Evolutionary conservation across 805 yeast species (phyloP).

Genomic region (Myxozyma monticola): DNA sequence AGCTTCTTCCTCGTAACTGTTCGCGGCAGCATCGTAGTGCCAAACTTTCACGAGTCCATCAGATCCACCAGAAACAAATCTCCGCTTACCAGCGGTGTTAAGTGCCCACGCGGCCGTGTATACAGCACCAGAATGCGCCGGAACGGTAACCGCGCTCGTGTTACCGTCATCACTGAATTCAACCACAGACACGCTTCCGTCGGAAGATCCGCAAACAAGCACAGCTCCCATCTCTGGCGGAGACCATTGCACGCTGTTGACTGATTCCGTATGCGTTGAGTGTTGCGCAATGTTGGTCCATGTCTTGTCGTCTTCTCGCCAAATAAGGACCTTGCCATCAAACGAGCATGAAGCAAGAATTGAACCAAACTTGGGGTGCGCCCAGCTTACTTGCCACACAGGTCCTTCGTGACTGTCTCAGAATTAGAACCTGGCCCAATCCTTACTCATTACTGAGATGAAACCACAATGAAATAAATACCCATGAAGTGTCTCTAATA

Average conservation of each 20-base stretch:
- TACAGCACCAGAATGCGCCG: constrained; percentile 91
- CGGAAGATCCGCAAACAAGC: constrained; percentile 85
- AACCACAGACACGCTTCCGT: constrained; percentile 86
- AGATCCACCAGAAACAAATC: constrained; percentile 92
- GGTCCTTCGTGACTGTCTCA: constrained; percentile 80
- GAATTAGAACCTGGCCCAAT: background rate
- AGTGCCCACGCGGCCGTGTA: constrained; percentile 93
- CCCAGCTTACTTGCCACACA: constrained; percentile 99
- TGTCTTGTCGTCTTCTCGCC: constrained; percentile 83
- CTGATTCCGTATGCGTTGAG: constrained; percentile 87
- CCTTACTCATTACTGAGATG: background rate
- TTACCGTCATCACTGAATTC: constrained; percentile 91
- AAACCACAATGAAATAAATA: constrained; percentile 9
- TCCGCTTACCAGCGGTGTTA: constrained; percentile 44
- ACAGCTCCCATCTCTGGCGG: constrained; percentile 96
- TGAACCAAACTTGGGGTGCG: constrained; percentile 96
- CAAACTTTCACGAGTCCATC: constrained; percentile 92
- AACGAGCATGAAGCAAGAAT: constrained; percentile 92
- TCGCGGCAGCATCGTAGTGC: constrained; percentile 54
- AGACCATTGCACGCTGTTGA: constrained; percentile 94
- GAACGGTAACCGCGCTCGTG: constrained; percentile 49
- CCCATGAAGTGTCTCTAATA: constrained; percentile 81
- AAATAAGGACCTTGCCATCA: constrained; percentile 89
- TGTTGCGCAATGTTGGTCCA: constrained; percentile 90
- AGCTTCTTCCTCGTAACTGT: constrained; percentile 69